phyloP scores from a whole-genome alignment of 441 rosid genomes.

The Capsella rubella region DNA sequence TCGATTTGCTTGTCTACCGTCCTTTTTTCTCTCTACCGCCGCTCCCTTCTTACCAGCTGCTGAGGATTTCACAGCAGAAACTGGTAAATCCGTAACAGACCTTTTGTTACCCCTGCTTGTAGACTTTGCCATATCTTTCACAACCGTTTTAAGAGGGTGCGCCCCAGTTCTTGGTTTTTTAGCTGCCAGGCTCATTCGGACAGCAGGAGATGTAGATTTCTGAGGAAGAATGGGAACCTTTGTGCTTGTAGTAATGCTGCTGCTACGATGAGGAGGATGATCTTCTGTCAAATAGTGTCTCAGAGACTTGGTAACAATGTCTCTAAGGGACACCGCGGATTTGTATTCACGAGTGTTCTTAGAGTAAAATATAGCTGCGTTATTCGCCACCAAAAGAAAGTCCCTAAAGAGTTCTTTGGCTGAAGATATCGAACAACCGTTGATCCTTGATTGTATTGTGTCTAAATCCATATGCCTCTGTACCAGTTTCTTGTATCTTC shows the following conservation, averaged over 20 bases:
- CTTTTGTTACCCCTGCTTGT: conserved; percentile 49
- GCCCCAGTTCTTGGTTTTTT: conserved; percentile 38
- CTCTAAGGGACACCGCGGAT: conserved; percentile 70
- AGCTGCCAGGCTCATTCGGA: conserved; percentile 23
- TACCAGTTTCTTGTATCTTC: conserved; percentile 85
- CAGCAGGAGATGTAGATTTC: conserved; percentile 26
- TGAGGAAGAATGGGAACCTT: conserved; percentile 12
- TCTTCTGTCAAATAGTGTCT: conserved; percentile 48
- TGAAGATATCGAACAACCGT: conserved; percentile 52
- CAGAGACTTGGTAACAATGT: conserved; percentile 59
- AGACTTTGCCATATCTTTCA: conserved; percentile 37
- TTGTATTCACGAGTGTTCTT: conserved; percentile 84
- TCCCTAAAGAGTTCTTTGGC: conserved; percentile 71
- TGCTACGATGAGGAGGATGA: conserved; percentile 45
- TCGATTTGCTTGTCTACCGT: conserved; percentile 34
- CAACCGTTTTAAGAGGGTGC: conserved; percentile 27
- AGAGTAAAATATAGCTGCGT: conserved; percentile 77
- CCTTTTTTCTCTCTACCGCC: conserved; percentile 46
- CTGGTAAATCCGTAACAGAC: conserved; percentile 43
- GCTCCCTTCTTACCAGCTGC: conserved; percentile 47
- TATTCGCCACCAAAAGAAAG: conserved; percentile 78
- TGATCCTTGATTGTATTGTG: conserved; percentile 69
- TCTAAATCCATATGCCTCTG: conserved; percentile 77
- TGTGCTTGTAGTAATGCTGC: conserved; percentile 42
- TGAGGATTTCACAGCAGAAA: conserved; percentile 51